These are phyloP conservation scores for Scortechinia acanthostroma DNA, from an alignment of 2,329 filamentous ascomycete species.

Conservation along the genomic window DNA sequence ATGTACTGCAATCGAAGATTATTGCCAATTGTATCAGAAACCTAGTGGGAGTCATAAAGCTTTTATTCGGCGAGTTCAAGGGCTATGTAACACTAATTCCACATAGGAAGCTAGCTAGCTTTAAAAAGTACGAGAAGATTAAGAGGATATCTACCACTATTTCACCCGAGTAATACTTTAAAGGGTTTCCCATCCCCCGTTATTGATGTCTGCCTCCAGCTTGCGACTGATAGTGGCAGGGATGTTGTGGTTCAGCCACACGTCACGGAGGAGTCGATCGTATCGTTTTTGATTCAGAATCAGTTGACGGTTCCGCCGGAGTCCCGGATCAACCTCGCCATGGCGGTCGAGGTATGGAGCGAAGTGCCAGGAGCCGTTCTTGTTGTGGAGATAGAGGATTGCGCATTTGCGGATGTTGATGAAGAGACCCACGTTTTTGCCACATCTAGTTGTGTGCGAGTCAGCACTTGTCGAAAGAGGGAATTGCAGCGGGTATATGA, in stretches of 20 bases:
- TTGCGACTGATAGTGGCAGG: slow-evolving; percentile 84
- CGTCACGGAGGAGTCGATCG: slow-evolving; percentile 75
- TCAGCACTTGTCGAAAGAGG: not conserved
- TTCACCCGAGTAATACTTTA: too few relatives aligned
- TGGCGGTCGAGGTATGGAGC: slow-evolving; percentile 94
- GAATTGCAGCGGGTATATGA: slow-evolving; percentile 2
- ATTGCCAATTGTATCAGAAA: too few relatives aligned
- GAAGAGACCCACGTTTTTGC: slow-evolving; percentile 83
- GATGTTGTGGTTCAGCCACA: slow-evolving; percentile 81
- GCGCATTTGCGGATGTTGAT: slow-evolving; percentile 96
- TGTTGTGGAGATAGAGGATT: slow-evolving; percentile 76
- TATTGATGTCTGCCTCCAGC: slow-evolving; percentile 92
- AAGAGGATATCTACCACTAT: too few relatives aligned
- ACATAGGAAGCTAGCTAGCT: too few relatives aligned
- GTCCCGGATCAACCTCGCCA: slow-evolving; percentile 87
- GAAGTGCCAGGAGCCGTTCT: slow-evolving; percentile 74
- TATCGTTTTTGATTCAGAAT: slow-evolving; percentile 92
- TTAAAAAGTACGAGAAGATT: too few relatives aligned
- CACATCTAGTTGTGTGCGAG: slow-evolving; percentile 51
- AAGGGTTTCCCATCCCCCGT: slow-evolving; percentile 91
- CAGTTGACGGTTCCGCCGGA: slow-evolving; percentile 79
- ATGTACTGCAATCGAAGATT: too few relatives aligned
- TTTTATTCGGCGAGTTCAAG: too few relatives aligned
- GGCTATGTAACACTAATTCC: too few relatives aligned
- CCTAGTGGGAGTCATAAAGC: too few relatives aligned